Percentiles rank a stretch among this genome's conserved stretches.
These are phyloP conservation scores for Colletotrichum spaethianum DNA, from an alignment of 2,329 filamentous ascomycete genomes.

Conservation along the genomic window DNA sequence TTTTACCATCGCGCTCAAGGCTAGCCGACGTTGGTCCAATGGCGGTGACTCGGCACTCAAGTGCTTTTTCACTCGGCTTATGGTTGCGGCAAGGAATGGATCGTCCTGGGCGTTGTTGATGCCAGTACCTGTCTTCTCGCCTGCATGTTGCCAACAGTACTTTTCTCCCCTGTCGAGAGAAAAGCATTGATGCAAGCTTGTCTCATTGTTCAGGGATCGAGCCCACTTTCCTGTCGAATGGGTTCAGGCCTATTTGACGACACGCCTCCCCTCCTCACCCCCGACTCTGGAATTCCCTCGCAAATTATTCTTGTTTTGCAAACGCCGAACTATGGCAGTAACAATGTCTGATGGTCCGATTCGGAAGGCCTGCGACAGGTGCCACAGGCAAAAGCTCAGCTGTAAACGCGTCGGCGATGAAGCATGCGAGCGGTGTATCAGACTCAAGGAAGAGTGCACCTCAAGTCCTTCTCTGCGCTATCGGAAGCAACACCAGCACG, in stretches of 20 bases:
- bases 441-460: slow-evolving; percentile 59
- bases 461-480: slow-evolving; percentile 59
- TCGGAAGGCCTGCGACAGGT: slow-evolving; percentile 63
- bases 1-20: slow-evolving; percentile 34
- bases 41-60: slow-evolving; percentile 12
- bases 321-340: slow-evolving; percentile 45
- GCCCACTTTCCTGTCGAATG: slow-evolving; percentile 23
- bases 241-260: slow-evolving; percentile 38
- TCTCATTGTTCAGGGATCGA: slow-evolving; percentile 32
- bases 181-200: slow-evolving; percentile 24
- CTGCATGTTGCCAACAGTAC: slow-evolving; percentile 12
- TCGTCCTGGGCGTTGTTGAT: slow-evolving; percentile 23
- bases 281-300: slow-evolving; percentile 40
- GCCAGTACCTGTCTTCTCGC: slow-evolving; percentile 12
- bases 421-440: slow-evolving; percentile 59
- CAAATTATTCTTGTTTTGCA: slow-evolving; percentile 39
- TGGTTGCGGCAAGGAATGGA: slow-evolving; percentile 40
- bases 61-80: slow-evolving; percentile 27
- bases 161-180: slow-evolving; percentile 20
- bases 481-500: slow-evolving; percentile 48
- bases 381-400: slow-evolving; percentile 62
- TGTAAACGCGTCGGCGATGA: slow-evolving; percentile 59
- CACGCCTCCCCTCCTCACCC: slow-evolving; percentile 35
- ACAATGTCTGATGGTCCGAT: slow-evolving; percentile 56
- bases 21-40: slow-evolving; percentile 33